phyloP scores from a whole-genome alignment of 768 basidiomycete species.

The Serpula lacrymans region DNA sequence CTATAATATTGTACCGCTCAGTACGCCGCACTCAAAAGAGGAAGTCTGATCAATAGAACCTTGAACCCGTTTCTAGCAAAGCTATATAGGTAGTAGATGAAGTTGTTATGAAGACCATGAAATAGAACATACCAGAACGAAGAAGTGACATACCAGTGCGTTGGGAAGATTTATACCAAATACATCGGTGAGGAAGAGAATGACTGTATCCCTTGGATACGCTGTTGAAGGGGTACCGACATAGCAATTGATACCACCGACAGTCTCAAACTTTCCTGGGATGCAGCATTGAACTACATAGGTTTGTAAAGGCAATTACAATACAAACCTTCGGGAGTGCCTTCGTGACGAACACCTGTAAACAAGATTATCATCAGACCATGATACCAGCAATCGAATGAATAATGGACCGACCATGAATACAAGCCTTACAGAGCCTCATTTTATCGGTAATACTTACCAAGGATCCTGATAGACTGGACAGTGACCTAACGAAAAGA shows the following conservation, averaged over 20 bases:
- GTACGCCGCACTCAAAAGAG: background rate
- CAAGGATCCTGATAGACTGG: no score
- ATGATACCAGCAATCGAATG: no score
- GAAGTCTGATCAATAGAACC: conserved; percentile 7
- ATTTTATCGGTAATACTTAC: no score
- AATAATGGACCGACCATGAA: no score
- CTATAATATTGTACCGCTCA: conserved; percentile 3
- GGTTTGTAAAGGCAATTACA: background rate
- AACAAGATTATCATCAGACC: no score
- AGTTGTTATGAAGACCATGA: background rate
- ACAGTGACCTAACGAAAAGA: no score
- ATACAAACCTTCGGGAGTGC: conserved; percentile 28
- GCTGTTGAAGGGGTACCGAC: conserved; percentile 38
- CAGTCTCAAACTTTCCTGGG: conserved; percentile 30
- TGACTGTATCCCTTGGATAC: conserved; percentile 36
- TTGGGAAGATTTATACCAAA: conserved; percentile 34
- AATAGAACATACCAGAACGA: background rate
- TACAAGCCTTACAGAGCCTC: no score
- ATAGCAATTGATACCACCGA: conserved; percentile 38
- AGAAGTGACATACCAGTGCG: conserved; percentile 19
- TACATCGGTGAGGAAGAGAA: conserved; percentile 39
- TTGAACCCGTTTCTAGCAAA: conserved; percentile 41
- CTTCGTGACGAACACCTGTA: conserved; percentile 33
- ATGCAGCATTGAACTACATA: no score
- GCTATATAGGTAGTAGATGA: conserved; percentile 24